Base-by-base conservation (phyloP, 257 asterid genomes). In the Solanum infundibuliforme region DNA sequence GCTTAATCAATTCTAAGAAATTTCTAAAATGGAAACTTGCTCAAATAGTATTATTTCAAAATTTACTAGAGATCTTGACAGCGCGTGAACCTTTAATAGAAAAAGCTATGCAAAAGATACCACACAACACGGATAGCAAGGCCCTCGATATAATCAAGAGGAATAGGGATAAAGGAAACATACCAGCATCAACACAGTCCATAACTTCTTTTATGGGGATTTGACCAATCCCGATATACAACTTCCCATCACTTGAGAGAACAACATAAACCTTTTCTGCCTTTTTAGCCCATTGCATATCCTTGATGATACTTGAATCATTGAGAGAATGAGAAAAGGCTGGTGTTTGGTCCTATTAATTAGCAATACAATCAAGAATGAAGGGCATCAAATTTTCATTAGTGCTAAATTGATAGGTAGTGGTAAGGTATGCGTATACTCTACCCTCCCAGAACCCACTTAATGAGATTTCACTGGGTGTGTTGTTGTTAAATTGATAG, bases 281-380 rank as follows among this genome's bases (percentile, higher is more conserved):
- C 38, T 88, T 92, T 90, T 89, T 92, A 32, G 94, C 92, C 99
- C 98, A 95, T 75, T 89, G 90, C 87, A 97, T 31, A 88, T 95
- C 98, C 91, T 89, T 93, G 91, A 97, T 88, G 91, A 88, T 88
- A 86, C 90, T 87, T 85, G 94, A 91, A 46, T 91, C 94, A 68
- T 95, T 94, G 83, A 94, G 89, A 73, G 95, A 88, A 88, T 93
- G 92, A 29, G 99, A 94, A 90, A 91, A 95, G n/a, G 98, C 93
- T 88, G 98, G 98, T 87, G 91, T 84, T 81, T 90, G 91, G 29
- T 95, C 99, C 99, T 95, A 92, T 86, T 84, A 83, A 84, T 90
- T 39, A 35, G 36, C 83, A 74, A 92, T 58, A 84, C 52, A 62
- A 35, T 21, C 83, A 77, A 77, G 36, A 41, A 25, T 25, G 84